Base-by-base conservation (phyloP, 164 flowering plant genomes). In the Akebia trifoliata region DNA sequence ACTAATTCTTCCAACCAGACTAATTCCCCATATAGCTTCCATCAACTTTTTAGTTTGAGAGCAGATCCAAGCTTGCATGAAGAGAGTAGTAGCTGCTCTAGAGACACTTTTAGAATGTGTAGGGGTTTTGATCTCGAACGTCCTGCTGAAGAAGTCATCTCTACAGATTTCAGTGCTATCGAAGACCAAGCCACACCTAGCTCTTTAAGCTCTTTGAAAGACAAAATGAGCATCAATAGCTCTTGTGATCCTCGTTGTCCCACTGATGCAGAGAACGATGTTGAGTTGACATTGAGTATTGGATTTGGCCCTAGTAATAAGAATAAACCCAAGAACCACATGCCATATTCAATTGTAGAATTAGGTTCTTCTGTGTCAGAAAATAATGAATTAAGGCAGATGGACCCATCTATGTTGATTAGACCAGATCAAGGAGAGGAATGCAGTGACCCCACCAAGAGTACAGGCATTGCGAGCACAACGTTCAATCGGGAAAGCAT, bases 241-340 rank as follows among this genome's bases (percentile, higher is more conserved):
- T 53, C 51, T 20, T 35, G 22, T 10, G 40, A 53, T 24, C 48
- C 53, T 26, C 22, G 14, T 52, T 31, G 28, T 32, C 18, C 32
- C 15, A 35, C 18, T 9, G 72, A 69, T 17, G 73, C 57, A 38
- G 84, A 69, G 24, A 36, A 60, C 12, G 81, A 83, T 3, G 65
- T 86, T 9, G 94, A 86, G 62, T 71, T 86, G 53, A 80, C 87
- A 35, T 65, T 86, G 28, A 80, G 89, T 63, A 74, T 80, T 50
- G 86, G 88, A 56, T 65, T 67, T 30, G 59, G 76, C 62, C 40
- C 43, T 32, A 56, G 57, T 36, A n/a, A n/a, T n/a, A 76, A 54
- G 53, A 76, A 61, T 63, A 72, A 51, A 59, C 24, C 46, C 4
- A 65, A 61, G 39, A 59, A 42, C 17, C 42, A 35, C 21, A 36